Evolutionary conservation across 306 rosid species (phyloP), one percentile per base, ranked within the genome.

Genomic region (Gillenia trifoliata): DNA sequence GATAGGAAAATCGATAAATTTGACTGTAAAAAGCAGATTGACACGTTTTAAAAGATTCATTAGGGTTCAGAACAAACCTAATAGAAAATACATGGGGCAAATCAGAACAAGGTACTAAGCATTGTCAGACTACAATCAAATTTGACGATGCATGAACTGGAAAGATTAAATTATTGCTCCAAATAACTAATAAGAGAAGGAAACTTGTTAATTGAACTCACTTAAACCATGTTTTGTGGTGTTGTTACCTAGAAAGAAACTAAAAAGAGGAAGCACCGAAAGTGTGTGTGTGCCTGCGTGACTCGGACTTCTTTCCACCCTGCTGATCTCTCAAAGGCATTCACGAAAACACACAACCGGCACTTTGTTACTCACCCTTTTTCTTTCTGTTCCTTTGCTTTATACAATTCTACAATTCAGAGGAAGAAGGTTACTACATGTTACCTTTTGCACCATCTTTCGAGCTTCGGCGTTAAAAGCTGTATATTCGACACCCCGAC

Each of bases 231-330:
- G 57, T 52, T 0, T 52, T 7, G 57, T 20, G 57, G 57, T 56
- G 29, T 23, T 56, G 7, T 23, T 0, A 47, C 52, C 52, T 20
- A 55, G 5, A 10, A n/a, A 55, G 60, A 20, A n/a, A 55, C 23
- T 55, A 4, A 13, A 45, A 60, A 38, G 33, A 78, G 66, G 67
- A 61, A 29, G 49, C 74, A 76, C 84, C 83, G 75, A 75, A 79
- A 80, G 83, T 71, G 82, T 33, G 12, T 5, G 4, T 11, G 49
- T 0, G 16, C 11, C 11, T 20, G 65, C 54, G 33, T 54, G 55
- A 47, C 56, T 64, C 30, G 0, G 26, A 22, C 71, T 64, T 66
- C 72, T 79, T 76, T 79, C 74, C 82, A 72, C 45, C 68, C 33
- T 34, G 30, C 10, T 31, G 68, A 12, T 26, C 3, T 45, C 73